Base-by-base conservation (phyloP, 306 rosid species). In the Prunus fruticosa region DNA sequence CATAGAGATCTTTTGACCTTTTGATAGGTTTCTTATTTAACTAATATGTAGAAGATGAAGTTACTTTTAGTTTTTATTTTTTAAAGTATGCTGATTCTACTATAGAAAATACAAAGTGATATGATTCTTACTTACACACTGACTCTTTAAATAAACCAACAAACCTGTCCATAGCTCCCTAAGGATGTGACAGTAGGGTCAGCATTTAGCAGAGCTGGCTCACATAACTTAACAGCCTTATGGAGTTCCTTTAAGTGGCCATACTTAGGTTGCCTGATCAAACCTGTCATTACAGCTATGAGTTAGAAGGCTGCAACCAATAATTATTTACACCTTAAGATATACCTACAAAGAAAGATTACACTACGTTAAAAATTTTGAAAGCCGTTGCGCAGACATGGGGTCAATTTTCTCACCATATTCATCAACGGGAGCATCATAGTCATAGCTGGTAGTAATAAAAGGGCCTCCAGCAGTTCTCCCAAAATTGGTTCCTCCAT, bases 231-330 rank as follows among this genome's bases (percentile, higher is more conserved):
- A 28, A 93, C 72, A 3, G 94, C 90, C 77, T 74, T 84, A 32
- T 93, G 98, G 79, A 93, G 84, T 62, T 80, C 87, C 79, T 85
- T 91, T 76, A 93, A 80, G 86, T 93, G 97, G 23, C 89, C 91
- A 74, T 85, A 87, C 77, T 93, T 93, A 1, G 97, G 98, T 82
- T 90, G 86, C 72, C 90, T 84, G 67, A 84, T 79, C 88, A 84
- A 77, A 22, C 88, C 90, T 86, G 73, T 67, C 13, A 83, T 41
- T 41, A 46, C 47, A 76, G 53, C 20, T 14, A 61, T 8, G 60
- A 34, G 58, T 20, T 45, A 78, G 20, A 30, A 38, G 58, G 50
- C 66, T 56, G 28, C 11, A 30, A 75, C 58, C 19, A 5, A 57
- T 8, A 8, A 76, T 25, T 47, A 69, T 18, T 69, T 45, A 49